Evolutionary conservation across 1,284 basidiomycete genomes (phyloP), one percentile per base, ranked within the genome.

Genomic region (Pseudozyma sp.): DNA sequence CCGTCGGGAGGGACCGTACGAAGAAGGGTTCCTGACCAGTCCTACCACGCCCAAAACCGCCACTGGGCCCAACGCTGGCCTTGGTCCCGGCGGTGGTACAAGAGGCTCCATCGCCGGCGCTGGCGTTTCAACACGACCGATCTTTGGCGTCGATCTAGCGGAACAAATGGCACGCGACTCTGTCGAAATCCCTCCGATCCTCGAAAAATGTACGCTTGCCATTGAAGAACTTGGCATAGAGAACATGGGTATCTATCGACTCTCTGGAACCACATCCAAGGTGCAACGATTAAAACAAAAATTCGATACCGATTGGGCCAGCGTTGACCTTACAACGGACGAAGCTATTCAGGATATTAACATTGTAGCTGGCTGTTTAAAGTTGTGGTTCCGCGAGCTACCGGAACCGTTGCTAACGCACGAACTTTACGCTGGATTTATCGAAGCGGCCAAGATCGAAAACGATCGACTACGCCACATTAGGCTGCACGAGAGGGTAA

Each of bases 331-430:
- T 31, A 59, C 73, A 50, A 78, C 63, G 36, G 81, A 84, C 51
- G 83, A 84, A 59, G 83, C 82, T 36, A 89, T 86, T 36, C 89
- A 90, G 34, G 96, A 99, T 85, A 95, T 99, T 87, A 98, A 97
- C 87, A 95, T 94, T 73, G 92, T 99, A 50, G 90, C 96, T 14
- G 93, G 94, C 59, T 93, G 92, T 48, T 87, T 98, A 68, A 99
- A 99, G 86, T 87, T 95, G 77, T 99, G 96, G 96, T 89, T 99
- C 84, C 89, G 97, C 70, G 97, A 99, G 85, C 87, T 99, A 59
- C 96, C 96, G 12, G 95, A 98, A 85, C 96, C 97, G 25, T 86
- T 99, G 52, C 87, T 99, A 76, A 98, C 96, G 1, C 89, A 89
- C 76, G 88, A 87, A 55, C 88, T 98, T 52, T 95, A 98, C 85